Percentiles rank a stretch among this genome's conserved stretches.
These are phyloP conservation scores for Fusarium zealandicum DNA, from an alignment of 2,329 filamentous ascomycete species.

Conservation along the genomic window DNA sequence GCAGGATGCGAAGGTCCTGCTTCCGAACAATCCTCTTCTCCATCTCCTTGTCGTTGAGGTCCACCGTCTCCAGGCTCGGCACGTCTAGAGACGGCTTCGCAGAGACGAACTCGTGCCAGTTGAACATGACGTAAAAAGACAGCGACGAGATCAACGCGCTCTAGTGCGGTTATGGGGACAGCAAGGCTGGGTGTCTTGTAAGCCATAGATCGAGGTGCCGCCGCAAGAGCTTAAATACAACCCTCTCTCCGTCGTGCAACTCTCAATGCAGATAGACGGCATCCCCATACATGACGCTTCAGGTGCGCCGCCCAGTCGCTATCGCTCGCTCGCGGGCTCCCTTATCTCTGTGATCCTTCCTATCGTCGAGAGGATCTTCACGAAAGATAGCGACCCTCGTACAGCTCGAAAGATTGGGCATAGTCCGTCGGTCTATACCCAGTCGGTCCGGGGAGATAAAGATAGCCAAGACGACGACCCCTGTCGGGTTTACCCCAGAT, in stretches of 20 bases:
- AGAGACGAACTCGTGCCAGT: constrained; percentile 32
- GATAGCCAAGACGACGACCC: no score
- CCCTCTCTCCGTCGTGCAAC: not conserved
- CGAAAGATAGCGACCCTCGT: constrained; percentile 18
- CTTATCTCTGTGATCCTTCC: constrained; percentile 12
- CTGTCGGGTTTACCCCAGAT: constrained; percentile 27
- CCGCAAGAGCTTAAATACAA: constrained; percentile 14
- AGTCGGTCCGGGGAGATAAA: constrained; percentile 21
- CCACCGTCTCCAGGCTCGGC: constrained; percentile 45
- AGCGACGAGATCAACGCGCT: no score
- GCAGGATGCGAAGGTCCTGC: constrained; percentile 44
- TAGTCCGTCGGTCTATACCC: not conserved
- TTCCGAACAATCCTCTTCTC: constrained; percentile 45
- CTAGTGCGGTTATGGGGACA: no score
- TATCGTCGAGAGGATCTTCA: not conserved
- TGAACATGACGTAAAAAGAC: constrained; percentile 18
- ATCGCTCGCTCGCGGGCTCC: no score
- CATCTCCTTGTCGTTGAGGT: constrained; percentile 46
- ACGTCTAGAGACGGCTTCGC: constrained; percentile 44
- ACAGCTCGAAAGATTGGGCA: constrained; percentile 1
- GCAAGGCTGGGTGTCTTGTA: no score
- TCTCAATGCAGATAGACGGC: not conserved
- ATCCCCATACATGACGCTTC: no score
- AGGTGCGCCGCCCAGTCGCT: no score
- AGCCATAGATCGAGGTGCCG: not conserved